Conservation (phyloP, 129 eudicot species). For the Helianthus annuus region HanXRQr2.0-SUNRISE NC_035441.2:100429727-100430226, state of each 20-base stretch:
- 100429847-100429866: neutral
- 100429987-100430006: conserved; percentile 75
- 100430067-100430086: too few species aligned
- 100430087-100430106: neutral
- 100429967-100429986: conserved; percentile 77
- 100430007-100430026: neutral
- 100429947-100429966: conserved; percentile 98
- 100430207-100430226: neutral
- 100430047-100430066: neutral
- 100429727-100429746: conserved; percentile 80
- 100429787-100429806: neutral
- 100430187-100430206: neutral
- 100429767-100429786: conserved; percentile 86
- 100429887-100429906: conserved; percentile 5
- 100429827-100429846: neutral
- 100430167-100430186: neutral
- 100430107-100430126: too few species aligned
- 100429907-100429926: conserved; percentile 43
- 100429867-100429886: neutral
- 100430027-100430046: conserved; percentile 5
- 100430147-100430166: neutral
- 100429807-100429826: conserved; percentile 1
- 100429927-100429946: conserved; percentile 91
- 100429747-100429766: conserved; percentile 98
- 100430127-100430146: neutral